Conservation (phyloP, 306 rosid species). For the Gynostemma pentaphyllum region DNA sequence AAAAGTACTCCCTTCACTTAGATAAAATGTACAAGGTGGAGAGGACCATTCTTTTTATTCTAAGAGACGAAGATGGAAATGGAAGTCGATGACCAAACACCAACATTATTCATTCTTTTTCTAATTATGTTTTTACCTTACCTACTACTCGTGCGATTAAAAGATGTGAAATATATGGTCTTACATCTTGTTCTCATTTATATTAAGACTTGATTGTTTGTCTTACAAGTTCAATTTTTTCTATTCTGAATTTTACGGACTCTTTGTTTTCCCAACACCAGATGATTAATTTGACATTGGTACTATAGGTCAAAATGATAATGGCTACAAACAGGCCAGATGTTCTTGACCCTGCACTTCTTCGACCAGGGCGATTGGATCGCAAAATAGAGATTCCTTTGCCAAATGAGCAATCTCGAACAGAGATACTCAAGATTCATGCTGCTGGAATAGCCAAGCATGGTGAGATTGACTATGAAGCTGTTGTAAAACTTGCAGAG, state of each 20-base stretch:
- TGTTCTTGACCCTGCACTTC: constrained; percentile 92
- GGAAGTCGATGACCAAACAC: not conserved
- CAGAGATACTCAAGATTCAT: constrained; percentile 95
- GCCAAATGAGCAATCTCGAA: constrained; percentile 93
- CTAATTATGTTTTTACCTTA: not conserved
- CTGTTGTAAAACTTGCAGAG: constrained; percentile 97
- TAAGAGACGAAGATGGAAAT: not conserved
- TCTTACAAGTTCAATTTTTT: not conserved
- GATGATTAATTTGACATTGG: not conserved
- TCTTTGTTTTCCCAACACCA: constrained; percentile 1
- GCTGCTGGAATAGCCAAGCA: constrained; percentile 96
- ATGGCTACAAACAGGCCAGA: constrained; percentile 97
- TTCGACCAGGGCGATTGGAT: constrained; percentile 92
- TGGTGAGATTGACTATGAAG: constrained; percentile 96
- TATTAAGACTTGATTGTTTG: not conserved
- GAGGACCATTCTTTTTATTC: not conserved
- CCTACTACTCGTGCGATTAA: not conserved
- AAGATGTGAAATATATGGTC: not conserved
- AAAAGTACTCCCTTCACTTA: no score
- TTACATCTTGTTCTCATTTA: not conserved
- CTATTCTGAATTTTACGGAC: not conserved
- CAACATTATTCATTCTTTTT: not conserved
- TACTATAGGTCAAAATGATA: constrained; percentile 79
- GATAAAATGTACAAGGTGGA: not conserved
- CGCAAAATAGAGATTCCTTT: constrained; percentile 93